phyloP scores from a whole-genome alignment of 768 basidiomycete genomes.

The Zangia roseola region DNA sequence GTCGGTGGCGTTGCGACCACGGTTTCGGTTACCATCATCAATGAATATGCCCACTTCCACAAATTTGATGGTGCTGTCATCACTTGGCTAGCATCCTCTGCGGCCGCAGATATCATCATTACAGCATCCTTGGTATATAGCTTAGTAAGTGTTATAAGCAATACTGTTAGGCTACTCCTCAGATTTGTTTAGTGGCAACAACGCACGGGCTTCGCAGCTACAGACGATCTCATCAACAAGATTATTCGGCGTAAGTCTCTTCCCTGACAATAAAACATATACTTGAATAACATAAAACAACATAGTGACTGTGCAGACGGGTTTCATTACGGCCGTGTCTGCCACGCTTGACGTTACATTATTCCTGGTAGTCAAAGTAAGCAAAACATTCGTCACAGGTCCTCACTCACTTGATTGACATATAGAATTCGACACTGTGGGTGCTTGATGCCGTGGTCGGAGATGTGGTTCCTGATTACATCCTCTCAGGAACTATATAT shows the following conservation, averaged over 20 bases:
- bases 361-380: constrained; percentile 22
- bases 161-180: neutral
- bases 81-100: constrained; percentile 44
- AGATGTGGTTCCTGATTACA: neutral
- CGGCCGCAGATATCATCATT: constrained; percentile 42
- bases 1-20: constrained; percentile 37
- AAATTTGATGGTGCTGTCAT: constrained; percentile 34
- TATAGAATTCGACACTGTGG: constrained; percentile 8
- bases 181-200: constrained; percentile 32
- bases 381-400: neutral
- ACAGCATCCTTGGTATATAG: constrained; percentile 43
- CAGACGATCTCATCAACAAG: constrained; percentile 38
- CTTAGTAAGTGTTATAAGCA: constrained; percentile 30
- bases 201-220: constrained; percentile 42
- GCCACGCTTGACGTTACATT: constrained; percentile 22
- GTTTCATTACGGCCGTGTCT: constrained; percentile 14
- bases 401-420: neutral
- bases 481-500: constrained; percentile 15
- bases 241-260: constrained; percentile 38
- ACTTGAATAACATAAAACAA: too few relatives aligned
- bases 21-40: constrained; percentile 29
- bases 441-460: neutral
- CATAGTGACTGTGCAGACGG: constrained; percentile 1
- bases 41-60: constrained; percentile 34
- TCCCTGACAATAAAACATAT: neutral